phyloP scores from a whole-genome alignment of 177 flowering plant species.

The Vitis hybrid region DNA sequence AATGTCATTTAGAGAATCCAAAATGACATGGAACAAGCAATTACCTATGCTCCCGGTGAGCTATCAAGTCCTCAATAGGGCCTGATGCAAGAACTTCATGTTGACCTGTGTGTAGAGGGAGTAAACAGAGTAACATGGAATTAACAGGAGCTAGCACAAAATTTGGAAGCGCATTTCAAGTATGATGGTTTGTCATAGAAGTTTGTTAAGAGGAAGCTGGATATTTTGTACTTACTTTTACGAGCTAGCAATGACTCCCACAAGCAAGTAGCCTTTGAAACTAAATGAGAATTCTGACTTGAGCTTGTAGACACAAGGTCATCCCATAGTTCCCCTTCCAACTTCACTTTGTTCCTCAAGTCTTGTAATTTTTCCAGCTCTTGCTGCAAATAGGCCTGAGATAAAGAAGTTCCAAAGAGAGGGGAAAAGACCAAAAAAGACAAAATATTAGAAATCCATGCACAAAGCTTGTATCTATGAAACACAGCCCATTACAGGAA shows the following conservation, averaged over 20 bases:
- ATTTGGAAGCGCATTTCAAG: background rate
- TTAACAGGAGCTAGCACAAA: background rate
- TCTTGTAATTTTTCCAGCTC: conserved; percentile 95
- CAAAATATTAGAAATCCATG: background rate
- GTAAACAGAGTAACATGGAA: background rate
- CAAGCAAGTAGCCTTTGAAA: conserved; percentile 89
- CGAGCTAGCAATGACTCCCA: conserved; percentile 97
- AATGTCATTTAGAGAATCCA: conserved; percentile 4
- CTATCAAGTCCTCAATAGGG: conserved; percentile 96
- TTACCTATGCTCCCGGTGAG: conserved; percentile 99
- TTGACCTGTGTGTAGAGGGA: conserved; percentile 55
- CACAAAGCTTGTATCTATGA: background rate
- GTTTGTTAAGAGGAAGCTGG: background rate
- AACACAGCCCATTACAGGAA: background rate
- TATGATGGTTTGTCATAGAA: background rate
- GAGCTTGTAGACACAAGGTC: conserved; percentile 75
- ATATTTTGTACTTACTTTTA: conserved; percentile 52
- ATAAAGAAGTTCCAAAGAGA: conserved; percentile 22
- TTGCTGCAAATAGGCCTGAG: conserved; percentile 97
- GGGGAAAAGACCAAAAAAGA: background rate
- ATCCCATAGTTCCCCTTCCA: conserved; percentile 95
- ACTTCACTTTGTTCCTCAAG: conserved; percentile 78
- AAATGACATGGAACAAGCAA: background rate
- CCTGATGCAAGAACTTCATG: conserved; percentile 99
- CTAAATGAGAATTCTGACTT: conserved; percentile 93